Base-by-base conservation (phyloP, 1,284 basidiomycete genomes). In the Singerocomus rubriflavus region DNA sequence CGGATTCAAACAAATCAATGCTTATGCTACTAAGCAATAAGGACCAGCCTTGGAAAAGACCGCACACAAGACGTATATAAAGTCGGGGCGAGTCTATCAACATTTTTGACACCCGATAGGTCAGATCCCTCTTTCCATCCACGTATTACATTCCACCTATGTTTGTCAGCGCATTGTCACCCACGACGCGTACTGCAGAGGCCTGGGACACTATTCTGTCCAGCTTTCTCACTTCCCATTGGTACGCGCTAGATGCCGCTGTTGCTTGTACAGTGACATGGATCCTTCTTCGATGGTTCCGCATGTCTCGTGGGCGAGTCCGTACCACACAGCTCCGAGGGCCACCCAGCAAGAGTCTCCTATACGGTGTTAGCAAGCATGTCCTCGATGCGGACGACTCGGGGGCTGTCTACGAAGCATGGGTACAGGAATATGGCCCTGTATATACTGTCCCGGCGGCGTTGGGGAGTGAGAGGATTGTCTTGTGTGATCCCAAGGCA, bases 401-500 rank as follows among this genome's bases (percentile, higher is more conserved):
- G 0, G 51, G 31, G 0, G 34, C 50, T 11, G 34, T 59, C 2
- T 63, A 57, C 30, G 62, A 64, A 42, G 17, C 41, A 3, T 64
- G 62, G 59, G 57, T 54, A 0, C 39, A 17, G n/a, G 48, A 46
- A 21, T 59, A 56, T 5, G 81, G 82, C 1, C 57, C 71, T 1
- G 77, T 72, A 0, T 82, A 67, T 56, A 55, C 63, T 31, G 57
- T 78, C 9, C 75, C 79, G 1, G 64, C 67, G 0, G 61, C 67
- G 0, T 59, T 83, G 16, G 78, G 79, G 2, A 56, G 58, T 0
- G 66, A 57, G 2, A 63, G 64, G 26, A 61, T 82, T 29, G 57
- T 81, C 14, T 57, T 84, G 16, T 70, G 67, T 32, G 81, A 84
- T 57, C 74, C 79, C 1, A 81, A 75, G 59, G 81, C 81, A 0